Evolutionary conservation across 768 basidiomycete genomes (phyloP).

Genomic region (Collybiopsis luxurians): DNA sequence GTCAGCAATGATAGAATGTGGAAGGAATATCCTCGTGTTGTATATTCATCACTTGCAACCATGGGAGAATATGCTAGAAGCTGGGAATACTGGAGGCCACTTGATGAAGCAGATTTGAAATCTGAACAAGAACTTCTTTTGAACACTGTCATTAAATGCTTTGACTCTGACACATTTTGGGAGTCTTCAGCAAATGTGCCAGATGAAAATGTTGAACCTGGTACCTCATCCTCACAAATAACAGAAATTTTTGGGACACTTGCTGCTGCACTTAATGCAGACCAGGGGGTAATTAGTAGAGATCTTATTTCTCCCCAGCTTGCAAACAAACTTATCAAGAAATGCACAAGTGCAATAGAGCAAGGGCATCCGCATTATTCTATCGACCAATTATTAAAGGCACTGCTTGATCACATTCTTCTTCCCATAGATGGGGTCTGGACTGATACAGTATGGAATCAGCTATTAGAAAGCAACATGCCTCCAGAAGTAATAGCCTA

Average conservation of each 20-base stretch:
- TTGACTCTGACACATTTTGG: not conserved
- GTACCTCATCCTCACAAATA: not conserved
- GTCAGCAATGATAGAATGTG: not conserved
- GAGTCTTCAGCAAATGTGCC: not conserved
- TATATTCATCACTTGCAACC: not conserved
- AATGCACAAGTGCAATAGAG: not conserved
- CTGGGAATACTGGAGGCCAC: not conserved
- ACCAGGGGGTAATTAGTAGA: not conserved
- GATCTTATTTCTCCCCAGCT: not conserved
- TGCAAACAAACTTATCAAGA: not conserved
- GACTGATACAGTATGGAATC: too few species aligned
- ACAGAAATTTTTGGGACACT: not conserved
- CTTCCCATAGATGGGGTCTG: too few species aligned
- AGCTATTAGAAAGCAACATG: too few species aligned
- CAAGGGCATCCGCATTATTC: too few species aligned
- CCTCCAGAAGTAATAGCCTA: too few species aligned
- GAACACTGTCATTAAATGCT: not conserved
- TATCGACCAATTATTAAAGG: too few species aligned
- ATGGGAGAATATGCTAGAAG: not conserved
- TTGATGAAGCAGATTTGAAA: too few species aligned
- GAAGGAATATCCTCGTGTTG: not conserved
- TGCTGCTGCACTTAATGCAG: not conserved
- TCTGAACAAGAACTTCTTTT: too few species aligned
- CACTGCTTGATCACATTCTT: too few species aligned
- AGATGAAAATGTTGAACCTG: not conserved